A percentile compares a stretch with the other conserved stretches of the same genome.
Evolutionary conservation across 495 filamentous ascomycete species (phyloP).

Genomic region (Antarctomyces pellizariae): DNA sequence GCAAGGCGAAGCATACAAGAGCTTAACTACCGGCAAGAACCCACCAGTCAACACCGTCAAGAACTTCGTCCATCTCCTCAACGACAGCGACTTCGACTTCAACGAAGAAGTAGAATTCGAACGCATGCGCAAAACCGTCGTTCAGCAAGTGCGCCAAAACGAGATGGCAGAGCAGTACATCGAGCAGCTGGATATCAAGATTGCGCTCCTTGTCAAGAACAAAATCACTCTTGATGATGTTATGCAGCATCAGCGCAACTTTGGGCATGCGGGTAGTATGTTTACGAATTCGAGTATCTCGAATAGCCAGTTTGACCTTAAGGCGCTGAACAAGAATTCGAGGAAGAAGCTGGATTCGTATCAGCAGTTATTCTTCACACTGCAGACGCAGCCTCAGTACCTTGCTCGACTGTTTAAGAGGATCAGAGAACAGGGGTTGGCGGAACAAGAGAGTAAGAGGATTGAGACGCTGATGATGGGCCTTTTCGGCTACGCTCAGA

Average conservation of each 20-base stretch:
- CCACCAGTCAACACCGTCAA: constrained; percentile 91
- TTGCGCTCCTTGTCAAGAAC: constrained; percentile 93
- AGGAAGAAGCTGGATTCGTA: constrained; percentile 88
- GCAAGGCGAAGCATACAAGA: constrained; percentile 95
- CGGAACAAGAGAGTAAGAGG: constrained; percentile 80
- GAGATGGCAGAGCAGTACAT: constrained; percentile 96
- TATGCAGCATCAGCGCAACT: constrained; percentile 88
- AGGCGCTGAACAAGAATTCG: constrained; percentile 90
- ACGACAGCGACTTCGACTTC: constrained; percentile 96
- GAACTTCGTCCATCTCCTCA: constrained; percentile 90
- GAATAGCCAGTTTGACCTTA: constrained; percentile 83
- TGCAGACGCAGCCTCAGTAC: constrained; percentile 93
- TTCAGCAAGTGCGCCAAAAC: constrained; percentile 91
- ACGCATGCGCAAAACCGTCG: constrained; percentile 72
- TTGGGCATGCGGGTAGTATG: constrained; percentile 70
- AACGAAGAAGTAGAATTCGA: constrained; percentile 97
- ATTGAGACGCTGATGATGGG: constrained; percentile 91
- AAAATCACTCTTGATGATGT: constrained; percentile 98
- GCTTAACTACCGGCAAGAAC: constrained; percentile 85
- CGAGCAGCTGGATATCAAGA: constrained; percentile 95
- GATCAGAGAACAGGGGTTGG: constrained; percentile 58
- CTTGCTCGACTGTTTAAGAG: constrained; percentile 68
- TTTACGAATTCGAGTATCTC: constrained; percentile 70
- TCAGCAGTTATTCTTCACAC: constrained; percentile 90
- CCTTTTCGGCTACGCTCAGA: constrained; percentile 91